Percentiles rank a stretch among this genome's conserved stretches.
Evolutionary conservation across 2,329 filamentous ascomycete genomes (phyloP).

Genomic region (Ploettnerulaceae sp.): DNA sequence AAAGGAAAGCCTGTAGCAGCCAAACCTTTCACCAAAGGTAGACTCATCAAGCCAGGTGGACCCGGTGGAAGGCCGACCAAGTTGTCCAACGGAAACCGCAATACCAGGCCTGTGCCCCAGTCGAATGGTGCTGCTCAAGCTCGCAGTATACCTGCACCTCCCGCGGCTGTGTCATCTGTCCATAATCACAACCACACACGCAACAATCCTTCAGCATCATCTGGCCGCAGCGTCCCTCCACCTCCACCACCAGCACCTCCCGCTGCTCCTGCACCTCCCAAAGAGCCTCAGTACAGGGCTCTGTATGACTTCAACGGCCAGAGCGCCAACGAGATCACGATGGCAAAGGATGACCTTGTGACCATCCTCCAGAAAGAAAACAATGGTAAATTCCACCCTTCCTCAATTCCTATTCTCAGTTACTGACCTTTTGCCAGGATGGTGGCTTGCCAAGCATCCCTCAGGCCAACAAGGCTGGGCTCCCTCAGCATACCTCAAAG

Average conservation of each 20-base stretch:
- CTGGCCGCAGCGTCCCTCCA: slow-evolving; percentile 47
- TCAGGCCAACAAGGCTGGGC: slow-evolving; percentile 85
- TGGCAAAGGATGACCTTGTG: slow-evolving; percentile 75
- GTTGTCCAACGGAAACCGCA: slow-evolving; percentile 43
- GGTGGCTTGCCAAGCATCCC: slow-evolving; percentile 85
- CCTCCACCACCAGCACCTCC: slow-evolving; percentile 63
- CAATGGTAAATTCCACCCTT: slow-evolving; percentile 65
- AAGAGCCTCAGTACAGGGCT: slow-evolving; percentile 79
- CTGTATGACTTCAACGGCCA: slow-evolving; percentile 89
- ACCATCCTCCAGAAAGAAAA: slow-evolving; percentile 90
- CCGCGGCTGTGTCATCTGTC: slow-evolving; percentile 34
- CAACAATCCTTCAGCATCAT: slow-evolving; percentile 49
- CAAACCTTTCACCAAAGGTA: slow-evolving; percentile 87
- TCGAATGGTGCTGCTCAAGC: slow-evolving; percentile 18
- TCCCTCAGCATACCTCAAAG: slow-evolving; percentile 89
- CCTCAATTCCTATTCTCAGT: not conserved
- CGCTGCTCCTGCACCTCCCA: slow-evolving; percentile 57
- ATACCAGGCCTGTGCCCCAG: slow-evolving; percentile 32
- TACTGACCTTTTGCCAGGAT: slow-evolving; percentile 57
- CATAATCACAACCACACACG: slow-evolving; percentile 52
- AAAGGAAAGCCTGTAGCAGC: slow-evolving; percentile 81
- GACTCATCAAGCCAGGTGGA: slow-evolving; percentile 87
- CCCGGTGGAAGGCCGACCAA: slow-evolving; percentile 77
- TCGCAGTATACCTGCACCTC: slow-evolving; percentile 32
- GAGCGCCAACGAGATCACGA: slow-evolving; percentile 76